Conservation (phyloP, 352 stramenopile species). For the Elongisporangium anandrum region DNA sequence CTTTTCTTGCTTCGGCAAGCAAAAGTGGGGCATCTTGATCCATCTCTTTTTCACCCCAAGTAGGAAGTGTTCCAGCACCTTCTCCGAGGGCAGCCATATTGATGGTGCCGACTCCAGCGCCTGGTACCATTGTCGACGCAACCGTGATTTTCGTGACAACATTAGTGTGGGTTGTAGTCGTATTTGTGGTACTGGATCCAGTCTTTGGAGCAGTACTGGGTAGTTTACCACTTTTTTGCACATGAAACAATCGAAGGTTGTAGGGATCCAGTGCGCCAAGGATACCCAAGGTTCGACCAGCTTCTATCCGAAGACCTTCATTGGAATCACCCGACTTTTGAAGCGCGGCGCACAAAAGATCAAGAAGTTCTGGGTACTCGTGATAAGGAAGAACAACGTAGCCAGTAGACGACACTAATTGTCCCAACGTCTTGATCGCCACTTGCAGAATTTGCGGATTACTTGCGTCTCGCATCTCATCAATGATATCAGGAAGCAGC, state of each 20-base stretch:
- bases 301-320: slow-evolving; percentile 72
- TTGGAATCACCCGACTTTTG: slow-evolving; percentile 82
- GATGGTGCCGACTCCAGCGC: slow-evolving; percentile 11
- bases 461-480: slow-evolving; percentile 80
- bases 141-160: not conserved
- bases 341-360: slow-evolving; percentile 69
- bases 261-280: slow-evolving; percentile 83
- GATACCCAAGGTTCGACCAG: slow-evolving; percentile 73
- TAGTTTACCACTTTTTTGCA: slow-evolving; percentile 76
- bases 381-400: slow-evolving; percentile 84
- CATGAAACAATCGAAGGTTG: slow-evolving; percentile 78
- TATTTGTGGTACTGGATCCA: slow-evolving; percentile 6
- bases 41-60: slow-evolving; percentile 9
- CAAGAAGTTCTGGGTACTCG: slow-evolving; percentile 79
- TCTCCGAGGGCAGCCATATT: slow-evolving; percentile 13
- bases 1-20: slow-evolving; percentile 43
- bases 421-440: slow-evolving; percentile 80
- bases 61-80: slow-evolving; percentile 6
- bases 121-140: not conserved
- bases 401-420: slow-evolving; percentile 78
- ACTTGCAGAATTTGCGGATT: slow-evolving; percentile 85
- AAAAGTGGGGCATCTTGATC: slow-evolving; percentile 60
- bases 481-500: slow-evolving; percentile 82
- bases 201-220: slow-evolving; percentile 5
- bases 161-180: not conserved